Percentiles rank a stretch among this genome's conserved stretches.
Evolutionary conservation across 805 yeast species (phyloP).

Genomic region (Candida pini): DNA sequence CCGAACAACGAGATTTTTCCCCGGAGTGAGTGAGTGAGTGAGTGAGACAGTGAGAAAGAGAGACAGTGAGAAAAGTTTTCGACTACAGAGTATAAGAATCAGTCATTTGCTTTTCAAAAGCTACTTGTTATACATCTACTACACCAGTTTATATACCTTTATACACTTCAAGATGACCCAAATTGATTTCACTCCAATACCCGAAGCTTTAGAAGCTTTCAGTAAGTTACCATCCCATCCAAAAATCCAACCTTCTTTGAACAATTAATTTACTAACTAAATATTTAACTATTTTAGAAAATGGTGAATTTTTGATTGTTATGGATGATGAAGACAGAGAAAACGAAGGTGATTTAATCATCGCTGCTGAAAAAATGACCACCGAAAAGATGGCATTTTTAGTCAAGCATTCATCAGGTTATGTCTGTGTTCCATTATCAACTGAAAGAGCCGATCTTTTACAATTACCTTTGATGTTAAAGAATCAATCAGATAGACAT

Average conservation of each 20-base stretch:
- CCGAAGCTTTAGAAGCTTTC: slow-evolving; percentile 69
- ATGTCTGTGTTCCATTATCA: slow-evolving; percentile 86
- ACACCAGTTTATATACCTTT: too few relatives aligned
- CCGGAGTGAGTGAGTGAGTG: too few relatives aligned
- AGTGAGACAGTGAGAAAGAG: too few relatives aligned
- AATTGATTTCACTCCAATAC: slow-evolving; percentile 43
- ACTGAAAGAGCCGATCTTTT: slow-evolving; percentile 73
- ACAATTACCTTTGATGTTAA: slow-evolving; percentile 73
- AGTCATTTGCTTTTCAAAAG: too few relatives aligned
- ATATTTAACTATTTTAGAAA: slow-evolving; percentile 25
- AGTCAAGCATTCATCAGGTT: slow-evolving; percentile 83
- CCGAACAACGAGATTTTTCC: too few relatives aligned
- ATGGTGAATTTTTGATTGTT: slow-evolving; percentile 85
- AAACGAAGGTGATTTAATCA: slow-evolving; percentile 94
- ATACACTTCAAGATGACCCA: slow-evolving; percentile 2
- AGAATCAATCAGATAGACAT: slow-evolving; percentile 69
- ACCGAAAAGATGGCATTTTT: slow-evolving; percentile 90
- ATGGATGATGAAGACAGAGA: slow-evolving; percentile 96
- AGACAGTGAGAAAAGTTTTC: too few relatives aligned
- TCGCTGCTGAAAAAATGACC: slow-evolving; percentile 80
- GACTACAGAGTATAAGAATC: too few relatives aligned
- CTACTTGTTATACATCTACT: too few relatives aligned
- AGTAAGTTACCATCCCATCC: slow-evolving; percentile 29
- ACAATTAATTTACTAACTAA: not conserved
- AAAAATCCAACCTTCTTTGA: not conserved